Evolutionary conservation across 768 basidiomycete species (phyloP), one percentile per base, ranked within the genome.

Genomic region (Guyanaporus albipodus): DNA sequence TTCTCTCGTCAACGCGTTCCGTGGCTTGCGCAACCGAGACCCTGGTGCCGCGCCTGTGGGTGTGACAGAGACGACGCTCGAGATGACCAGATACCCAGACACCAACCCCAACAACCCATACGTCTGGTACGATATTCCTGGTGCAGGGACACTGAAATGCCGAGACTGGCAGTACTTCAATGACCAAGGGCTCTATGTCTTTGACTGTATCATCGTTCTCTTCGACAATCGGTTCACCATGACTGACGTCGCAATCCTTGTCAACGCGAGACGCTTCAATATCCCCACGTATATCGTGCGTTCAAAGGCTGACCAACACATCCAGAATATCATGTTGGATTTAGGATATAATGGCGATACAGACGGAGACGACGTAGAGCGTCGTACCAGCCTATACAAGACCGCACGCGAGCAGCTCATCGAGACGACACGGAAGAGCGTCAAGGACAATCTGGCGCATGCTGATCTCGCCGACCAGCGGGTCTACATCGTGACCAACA

Each of bases 231-330:
- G 31, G 10, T 32, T 32, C 31, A 32, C 31, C 31, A 32, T 32
- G 31, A 32, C 31, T 14, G 31, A 67, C 15, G 46, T 63, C 7
- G 64, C 66, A 8, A 63, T 71, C 43, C 60, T 70, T 26, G 44
- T 47, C 7, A 66, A 64, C 44, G 64, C 60, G 43, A 55, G 44
- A 23, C 58, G 53, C 4, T 67, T 60, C 53, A 54, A 60, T 0
- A 69, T 70, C 24, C 66, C 70, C 4, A 57, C 58, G 0, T 65
- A 61, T 38, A 64, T 70, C 28, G 63, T 70, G 18, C 69, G 68
- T 2, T 70, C 70, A 14, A 68, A 71, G 40, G 59, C 69, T 0
- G 67, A 70, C 42, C 61, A 58, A n/a, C 63, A 67, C 23, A 60
- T 64, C 27, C 38, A 35, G 18, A 62, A 62, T 19, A 4, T 50